These are phyloP conservation scores for Chrysoporthe austroafricana DNA, from an alignment of 2,329 filamentous ascomycete genomes.

Conservation along the genomic window DNA sequence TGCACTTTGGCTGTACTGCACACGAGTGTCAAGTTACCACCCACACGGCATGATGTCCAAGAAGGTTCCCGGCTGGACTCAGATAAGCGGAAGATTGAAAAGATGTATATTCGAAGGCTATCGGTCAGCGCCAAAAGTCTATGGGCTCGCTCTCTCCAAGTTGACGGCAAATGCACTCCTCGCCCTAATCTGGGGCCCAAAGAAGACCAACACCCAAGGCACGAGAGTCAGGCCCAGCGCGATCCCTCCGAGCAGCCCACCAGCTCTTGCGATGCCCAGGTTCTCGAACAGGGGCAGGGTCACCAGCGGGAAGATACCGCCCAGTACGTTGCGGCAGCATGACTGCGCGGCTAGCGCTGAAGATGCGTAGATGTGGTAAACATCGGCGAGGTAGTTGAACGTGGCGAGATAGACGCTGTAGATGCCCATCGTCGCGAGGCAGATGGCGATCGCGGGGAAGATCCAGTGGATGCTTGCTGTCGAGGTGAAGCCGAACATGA, in stretches of 20 bases:
- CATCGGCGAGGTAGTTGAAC: constrained; percentile 92
- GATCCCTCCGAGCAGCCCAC: constrained; percentile 76
- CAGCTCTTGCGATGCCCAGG: constrained; percentile 72
- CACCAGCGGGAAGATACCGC: constrained; percentile 79
- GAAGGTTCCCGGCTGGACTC: not conserved
- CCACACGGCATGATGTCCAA: no score
- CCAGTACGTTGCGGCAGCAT: constrained; percentile 83
- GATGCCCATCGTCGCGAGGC: constrained; percentile 81
- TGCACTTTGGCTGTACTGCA: no score
- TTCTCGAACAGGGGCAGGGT: constrained; percentile 73
- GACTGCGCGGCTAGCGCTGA: constrained; percentile 86
- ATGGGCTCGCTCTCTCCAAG: constrained; percentile 33
- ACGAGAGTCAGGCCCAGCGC: constrained; percentile 71
- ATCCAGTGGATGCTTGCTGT: constrained; percentile 70
- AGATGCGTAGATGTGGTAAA: constrained; percentile 82
- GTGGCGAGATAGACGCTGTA: constrained; percentile 85
- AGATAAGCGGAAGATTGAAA: not conserved
- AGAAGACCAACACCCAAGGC: constrained; percentile 86
- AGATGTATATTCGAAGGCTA: not conserved
- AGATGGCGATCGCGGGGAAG: constrained; percentile 69
- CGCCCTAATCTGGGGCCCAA: constrained; percentile 73
- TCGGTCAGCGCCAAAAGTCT: not conserved
- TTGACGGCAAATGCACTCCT: constrained; percentile 76
- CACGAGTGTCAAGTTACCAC: no score
- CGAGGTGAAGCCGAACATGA: constrained; percentile 78